These are phyloP conservation scores for Aurifilum marmelostoma DNA, from an alignment of 2,329 filamentous ascomycete genomes.

Conservation along the genomic window DNA sequence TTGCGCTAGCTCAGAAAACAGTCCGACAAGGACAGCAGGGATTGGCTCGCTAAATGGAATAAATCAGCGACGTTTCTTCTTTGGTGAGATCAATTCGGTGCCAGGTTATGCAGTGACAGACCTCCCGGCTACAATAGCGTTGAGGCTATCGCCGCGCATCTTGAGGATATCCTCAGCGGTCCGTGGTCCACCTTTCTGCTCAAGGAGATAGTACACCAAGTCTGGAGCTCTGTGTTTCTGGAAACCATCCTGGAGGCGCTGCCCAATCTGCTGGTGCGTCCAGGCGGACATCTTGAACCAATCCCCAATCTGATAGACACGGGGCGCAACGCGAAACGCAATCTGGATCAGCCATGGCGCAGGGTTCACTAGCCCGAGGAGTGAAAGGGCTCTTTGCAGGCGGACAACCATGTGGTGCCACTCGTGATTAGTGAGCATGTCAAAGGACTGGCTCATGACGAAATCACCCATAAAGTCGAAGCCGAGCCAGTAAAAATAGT, in stretches of 20 bases:
- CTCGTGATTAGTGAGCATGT: slow-evolving; percentile 37
- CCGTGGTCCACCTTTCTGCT: slow-evolving; percentile 11
- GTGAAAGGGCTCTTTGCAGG: slow-evolving; percentile 34
- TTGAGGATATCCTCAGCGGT: slow-evolving; percentile 23
- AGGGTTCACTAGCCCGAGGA: slow-evolving; percentile 38
- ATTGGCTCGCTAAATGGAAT: not conserved
- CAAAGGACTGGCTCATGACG: slow-evolving; percentile 41
- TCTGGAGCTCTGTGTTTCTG: not conserved
- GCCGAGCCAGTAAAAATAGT: slow-evolving; percentile 37
- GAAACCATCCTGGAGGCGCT: not conserved
- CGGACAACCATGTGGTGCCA: slow-evolving; percentile 37
- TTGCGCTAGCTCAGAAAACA: not conserved
- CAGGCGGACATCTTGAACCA: slow-evolving; percentile 34
- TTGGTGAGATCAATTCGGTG: not conserved
- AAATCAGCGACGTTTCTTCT: not conserved
- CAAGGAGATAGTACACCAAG: slow-evolving; percentile 14
- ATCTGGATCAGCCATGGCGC: slow-evolving; percentile 36
- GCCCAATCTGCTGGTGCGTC: slow-evolving; percentile 31
- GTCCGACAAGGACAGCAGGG: not conserved
- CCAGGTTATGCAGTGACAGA: not conserved
- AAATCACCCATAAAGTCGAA: slow-evolving; percentile 44
- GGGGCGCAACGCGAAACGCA: slow-evolving; percentile 31
- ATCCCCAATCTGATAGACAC: slow-evolving; percentile 31
- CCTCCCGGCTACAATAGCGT: slow-evolving; percentile 34
- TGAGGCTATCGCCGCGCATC: slow-evolving; percentile 29